phyloP scores from a whole-genome alignment of 805 yeast species.

The Spathaspora boniae region DNA sequence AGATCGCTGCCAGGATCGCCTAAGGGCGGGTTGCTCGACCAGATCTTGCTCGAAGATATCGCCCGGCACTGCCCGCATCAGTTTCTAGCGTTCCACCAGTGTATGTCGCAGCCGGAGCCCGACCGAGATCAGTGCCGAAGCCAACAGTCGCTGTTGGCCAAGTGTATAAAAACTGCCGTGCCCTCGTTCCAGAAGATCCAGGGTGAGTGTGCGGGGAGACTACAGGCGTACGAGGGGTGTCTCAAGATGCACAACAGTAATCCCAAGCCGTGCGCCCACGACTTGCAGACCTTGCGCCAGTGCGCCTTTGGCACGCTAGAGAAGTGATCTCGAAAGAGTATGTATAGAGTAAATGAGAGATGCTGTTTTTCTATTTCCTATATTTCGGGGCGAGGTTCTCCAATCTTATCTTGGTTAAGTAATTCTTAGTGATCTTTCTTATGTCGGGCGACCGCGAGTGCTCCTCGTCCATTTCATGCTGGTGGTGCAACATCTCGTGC shows the following conservation, averaged over 20 bases:
- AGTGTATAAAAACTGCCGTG: conserved; percentile 61
- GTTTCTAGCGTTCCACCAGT: conserved; percentile 69
- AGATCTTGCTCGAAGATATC: conserved; percentile 71
- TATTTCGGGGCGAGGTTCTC: conserved; percentile 30
- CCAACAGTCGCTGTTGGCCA: conserved; percentile 55
- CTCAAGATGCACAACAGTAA: conserved; percentile 45
- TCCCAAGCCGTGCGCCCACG: conserved; percentile 48
- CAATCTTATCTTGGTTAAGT: conserved; percentile 25
- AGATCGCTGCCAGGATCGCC: too few species aligned
- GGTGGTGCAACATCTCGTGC: conserved; percentile 81
- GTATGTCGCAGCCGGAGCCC: conserved; percentile 58
- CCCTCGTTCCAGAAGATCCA: conserved; percentile 73
- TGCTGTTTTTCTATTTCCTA: conserved; percentile 4
- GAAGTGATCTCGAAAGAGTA: conserved; percentile 6
- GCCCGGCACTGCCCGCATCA: conserved; percentile 73
- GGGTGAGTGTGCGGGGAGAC: conserved; percentile 51
- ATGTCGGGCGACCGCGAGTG: conserved; percentile 28
- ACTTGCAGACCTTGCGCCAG: conserved; percentile 54
- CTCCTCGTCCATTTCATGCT: conserved; percentile 72
- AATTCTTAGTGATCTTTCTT: conserved; percentile 27
- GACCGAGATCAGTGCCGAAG: conserved; percentile 47
- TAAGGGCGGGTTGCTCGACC: conserved; percentile 47
- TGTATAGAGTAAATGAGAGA: conserved; percentile 1
- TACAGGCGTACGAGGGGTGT: conserved; percentile 67
- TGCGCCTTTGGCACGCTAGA: conserved; percentile 52